Evolutionary conservation across 805 yeast species (phyloP), one percentile per base, ranked within the genome.

Genomic region (Kodamaea laetipori): DNA sequence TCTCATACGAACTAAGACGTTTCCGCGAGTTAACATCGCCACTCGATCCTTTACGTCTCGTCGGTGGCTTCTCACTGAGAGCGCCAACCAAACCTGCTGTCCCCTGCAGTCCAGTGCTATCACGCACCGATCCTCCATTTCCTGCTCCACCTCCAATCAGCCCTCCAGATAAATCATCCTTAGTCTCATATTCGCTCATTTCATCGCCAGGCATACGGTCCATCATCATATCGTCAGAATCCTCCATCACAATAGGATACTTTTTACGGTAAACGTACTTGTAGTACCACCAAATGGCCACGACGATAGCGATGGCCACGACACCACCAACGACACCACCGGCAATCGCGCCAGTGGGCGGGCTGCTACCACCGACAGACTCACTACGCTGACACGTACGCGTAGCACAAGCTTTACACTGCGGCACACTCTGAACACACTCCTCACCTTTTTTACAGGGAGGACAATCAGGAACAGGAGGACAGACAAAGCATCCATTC

Each of bases 291-390:
- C 68, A 48, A 1, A 69, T 51, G 8, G 63, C 55, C 11, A 19
- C 45, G 1, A 71, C 55, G 4, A 76, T 46, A 1, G 78, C 52
- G 0, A 77, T 56, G 5, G 71, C 77, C 1, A 67, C 74, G 1
- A 78, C 70, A 12, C 85, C 83, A 13, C 86, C 90, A 2, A 81
- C 75, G 1, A 82, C 81, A 18, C 90, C 90, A 16, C 90, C 92
- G 0, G 83, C 86, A 15, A 84, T 74, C 5, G 82, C 87, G 4
- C 88, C 71, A 57, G 7, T 50, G 10, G 64, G 58, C 1, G 56
- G 32, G 25, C 47, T 18, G n/a, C 35, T 41, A 9, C 43, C 35
- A n/a, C 45, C 19, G 15, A 39, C 7, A 10, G 36, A 30, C 8
- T 44, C 55, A 6, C 41, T 37, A 1, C 54, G 37, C 8, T 48